Percentiles rank a stretch among this genome's conserved stretches.
These are phyloP conservation scores for Hortaea werneckii DNA, from an alignment of 2,329 filamentous ascomycete genomes.

Conservation along the genomic window DNA sequence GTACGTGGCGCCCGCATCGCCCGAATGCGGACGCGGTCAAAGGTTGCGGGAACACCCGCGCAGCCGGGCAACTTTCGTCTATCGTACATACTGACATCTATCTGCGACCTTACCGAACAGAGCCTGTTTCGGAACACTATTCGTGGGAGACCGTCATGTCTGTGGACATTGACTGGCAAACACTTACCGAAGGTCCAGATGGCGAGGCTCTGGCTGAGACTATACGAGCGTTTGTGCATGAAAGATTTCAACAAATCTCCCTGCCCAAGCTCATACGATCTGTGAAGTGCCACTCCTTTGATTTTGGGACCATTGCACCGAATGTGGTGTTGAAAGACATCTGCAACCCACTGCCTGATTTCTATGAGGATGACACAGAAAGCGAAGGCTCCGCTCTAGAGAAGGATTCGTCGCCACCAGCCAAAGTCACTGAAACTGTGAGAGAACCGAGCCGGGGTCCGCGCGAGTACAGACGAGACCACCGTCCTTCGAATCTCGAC, in stretches of 20 bases:
- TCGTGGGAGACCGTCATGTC: no score
- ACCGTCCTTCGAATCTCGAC: not conserved
- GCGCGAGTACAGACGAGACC: not conserved
- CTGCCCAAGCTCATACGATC: slow-evolving; percentile 94
- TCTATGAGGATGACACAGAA: slow-evolving; percentile 67
- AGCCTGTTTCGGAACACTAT: no score
- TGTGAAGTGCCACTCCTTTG: slow-evolving; percentile 87
- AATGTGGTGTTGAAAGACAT: slow-evolving; percentile 92
- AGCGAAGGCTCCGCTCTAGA: slow-evolving; percentile 32
- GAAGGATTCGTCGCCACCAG: slow-evolving; percentile 19
- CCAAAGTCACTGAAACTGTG: slow-evolving; percentile 6
- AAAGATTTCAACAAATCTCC: slow-evolving; percentile 84
- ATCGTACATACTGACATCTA: no score
- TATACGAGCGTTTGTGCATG: slow-evolving; percentile 88
- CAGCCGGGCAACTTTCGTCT: no score
- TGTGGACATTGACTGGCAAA: slow-evolving; percentile 94
- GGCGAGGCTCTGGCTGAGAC: slow-evolving; percentile 72
- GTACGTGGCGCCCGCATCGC: no score
- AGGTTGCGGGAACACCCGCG: no score
- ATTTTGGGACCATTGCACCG: slow-evolving; percentile 76
- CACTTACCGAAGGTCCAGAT: slow-evolving; percentile 79
- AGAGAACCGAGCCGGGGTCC: not conserved
- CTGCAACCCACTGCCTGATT: slow-evolving; percentile 87
- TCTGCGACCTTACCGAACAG: no score
- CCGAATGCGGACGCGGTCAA: no score